Evolutionary conservation across 108 stramenopile genomes (phyloP).

Genomic region (Nitzschia inconspicua): DNA sequence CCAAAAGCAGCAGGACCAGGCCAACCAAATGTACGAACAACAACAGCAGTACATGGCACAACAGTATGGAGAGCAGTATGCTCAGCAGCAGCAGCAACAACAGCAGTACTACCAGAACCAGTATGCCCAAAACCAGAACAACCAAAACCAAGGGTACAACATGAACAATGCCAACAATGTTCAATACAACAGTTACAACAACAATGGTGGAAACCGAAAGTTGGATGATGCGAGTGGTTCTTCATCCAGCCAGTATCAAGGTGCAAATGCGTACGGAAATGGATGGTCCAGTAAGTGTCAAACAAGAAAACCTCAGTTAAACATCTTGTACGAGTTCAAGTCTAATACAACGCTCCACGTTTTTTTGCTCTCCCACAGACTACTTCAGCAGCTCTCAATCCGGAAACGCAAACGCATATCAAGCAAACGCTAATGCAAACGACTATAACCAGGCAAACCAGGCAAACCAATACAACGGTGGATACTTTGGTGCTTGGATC

Average conservation of each 20-base stretch:
- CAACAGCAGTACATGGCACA: background rate
- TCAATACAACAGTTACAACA: conserved; percentile 13
- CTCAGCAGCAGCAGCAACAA: background rate
- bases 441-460: conserved; percentile 22
- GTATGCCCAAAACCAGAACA: conserved; percentile 21
- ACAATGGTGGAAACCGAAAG: conserved; percentile 14
- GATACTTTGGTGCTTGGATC: conserved; percentile 1
- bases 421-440: conserved; percentile 2
- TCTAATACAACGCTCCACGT: too few relatives aligned
- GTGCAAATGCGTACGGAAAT: too few relatives aligned
- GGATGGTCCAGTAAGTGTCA: background rate
- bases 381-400: background rate
- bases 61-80: background rate
- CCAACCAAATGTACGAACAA: too few relatives aligned
- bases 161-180: background rate
- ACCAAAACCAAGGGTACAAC: conserved; percentile 5
- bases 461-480: conserved; percentile 5
- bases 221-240: conserved; percentile 14
- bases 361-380: too few relatives aligned
- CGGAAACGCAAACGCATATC: background rate
- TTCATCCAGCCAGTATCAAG: conserved; percentile 9
- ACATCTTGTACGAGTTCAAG: too few relatives aligned
- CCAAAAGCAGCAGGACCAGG: conserved; percentile 9
- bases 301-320: background rate
- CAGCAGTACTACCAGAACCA: background rate